Evolutionary conservation across 805 yeast species (phyloP), one percentile per base, ranked within the genome.

Genomic region (Lipomyces yamadae): DNA sequence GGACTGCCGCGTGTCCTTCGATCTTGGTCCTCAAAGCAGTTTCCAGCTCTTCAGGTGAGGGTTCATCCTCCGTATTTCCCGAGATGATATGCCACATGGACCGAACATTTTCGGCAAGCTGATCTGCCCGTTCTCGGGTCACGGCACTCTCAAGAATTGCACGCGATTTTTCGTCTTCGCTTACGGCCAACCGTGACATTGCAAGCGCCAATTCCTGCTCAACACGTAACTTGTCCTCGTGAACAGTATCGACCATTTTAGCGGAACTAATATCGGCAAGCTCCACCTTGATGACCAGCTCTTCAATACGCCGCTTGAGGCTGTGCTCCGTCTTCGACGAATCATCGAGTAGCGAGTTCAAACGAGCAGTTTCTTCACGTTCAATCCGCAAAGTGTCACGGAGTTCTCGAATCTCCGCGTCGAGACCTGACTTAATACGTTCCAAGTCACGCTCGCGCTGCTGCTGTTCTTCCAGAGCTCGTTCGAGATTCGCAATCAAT

Each of bases 391-490:
- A 35, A 30, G 59, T 48, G 57, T 63, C 70, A 10, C 70, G 65
- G 39, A 67, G 58, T 48, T 37, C 37, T 2, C 63, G 61, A 33
- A 67, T 67, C 50, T 65, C 70, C n/a, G 42, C 45, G 53, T 67
- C 69, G n/a, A 65, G 63, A 33, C 42, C 59, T 1, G 53, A 30
- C 34, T 65, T 67, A 33, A 65, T 53, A 10, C 39, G 60, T 35
- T 65, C 70, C 33, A 65, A 30, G 56, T 72, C 73, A 33, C 63
- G 72, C 53, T 77, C 77, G 1, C 83, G 75, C 33, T 80, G 73
- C 24, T 73, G 72, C 45, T 77, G 81, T 56, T 72, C 70, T 29
- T 65, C 70, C 3, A 67, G 64, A 30, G 62, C 69, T 39, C 52
- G 33, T 33, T 67, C 70, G 33, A 67, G 69, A 33, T 67, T 56